Conservation (phyloP, 768 basidiomycete species). For the Lactarius hengduanensis region DNA sequence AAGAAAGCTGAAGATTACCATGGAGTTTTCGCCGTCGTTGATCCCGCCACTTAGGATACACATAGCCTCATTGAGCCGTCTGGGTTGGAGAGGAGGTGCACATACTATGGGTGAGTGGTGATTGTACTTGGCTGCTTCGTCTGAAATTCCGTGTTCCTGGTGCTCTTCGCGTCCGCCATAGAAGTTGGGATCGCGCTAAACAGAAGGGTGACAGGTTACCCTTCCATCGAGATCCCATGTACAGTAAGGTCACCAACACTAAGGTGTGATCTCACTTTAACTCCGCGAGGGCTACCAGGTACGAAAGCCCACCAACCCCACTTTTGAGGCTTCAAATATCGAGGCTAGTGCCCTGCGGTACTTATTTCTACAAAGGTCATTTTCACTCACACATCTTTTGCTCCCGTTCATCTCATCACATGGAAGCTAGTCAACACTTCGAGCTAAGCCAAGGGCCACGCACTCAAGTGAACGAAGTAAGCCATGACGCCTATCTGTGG, state of each 20-base stretch:
- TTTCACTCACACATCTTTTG: not conserved
- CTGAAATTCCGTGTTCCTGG: constrained; percentile 20
- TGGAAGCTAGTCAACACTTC: constrained; percentile 9
- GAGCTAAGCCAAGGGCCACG: not conserved
- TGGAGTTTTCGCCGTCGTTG: not conserved
- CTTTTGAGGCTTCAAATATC: constrained; percentile 24
- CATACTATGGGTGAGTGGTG: not conserved
- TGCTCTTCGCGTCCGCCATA: constrained; percentile 1
- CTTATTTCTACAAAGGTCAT: constrained; percentile 6
- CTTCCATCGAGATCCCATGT: constrained; percentile 16
- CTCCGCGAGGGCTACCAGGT: constrained; percentile 24
- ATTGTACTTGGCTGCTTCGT: not conserved
- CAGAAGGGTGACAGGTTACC: constrained; percentile 7
- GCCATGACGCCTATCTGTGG: constrained; percentile 11
- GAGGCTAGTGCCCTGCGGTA: not conserved
- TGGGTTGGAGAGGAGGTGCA: not conserved
- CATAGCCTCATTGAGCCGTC: constrained; percentile 1
- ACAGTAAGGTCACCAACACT: not conserved
- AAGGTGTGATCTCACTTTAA: constrained; percentile 10
- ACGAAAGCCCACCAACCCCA: constrained; percentile 18
- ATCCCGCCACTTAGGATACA: too few relatives aligned
- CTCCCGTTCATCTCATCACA: constrained; percentile 2
- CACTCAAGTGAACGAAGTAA: constrained; percentile 16
- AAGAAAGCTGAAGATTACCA: constrained; percentile 24
- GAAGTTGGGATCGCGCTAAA: constrained; percentile 3